Evolutionary conservation across 2,329 filamentous ascomycete species (phyloP), one percentile per base, ranked within the genome.

Genomic region (Claviceps sp.): DNA sequence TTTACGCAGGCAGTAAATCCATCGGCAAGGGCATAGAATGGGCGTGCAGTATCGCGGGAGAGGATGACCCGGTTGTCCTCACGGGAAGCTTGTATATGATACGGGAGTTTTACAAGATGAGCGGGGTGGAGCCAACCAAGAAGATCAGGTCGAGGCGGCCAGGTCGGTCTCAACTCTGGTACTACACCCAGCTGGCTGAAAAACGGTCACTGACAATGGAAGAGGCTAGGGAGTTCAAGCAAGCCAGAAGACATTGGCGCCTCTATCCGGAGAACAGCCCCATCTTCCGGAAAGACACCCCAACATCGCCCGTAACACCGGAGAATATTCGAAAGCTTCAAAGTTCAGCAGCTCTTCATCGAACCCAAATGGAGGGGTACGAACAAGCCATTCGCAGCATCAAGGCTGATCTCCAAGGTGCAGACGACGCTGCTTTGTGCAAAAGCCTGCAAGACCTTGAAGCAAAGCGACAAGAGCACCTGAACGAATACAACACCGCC

Each of bases 71-170:
- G 1, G 54, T 72, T 18, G 62, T 72, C 16, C 61, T 70, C 24
- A 70, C 69, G 0, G 69, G 69, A 9, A 72, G 69, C 54, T 61
- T 72, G 30, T 72, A 72, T 51, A 59, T 71, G 40, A 62, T 70
- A 30, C 62, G 67, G 13, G 66, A 70, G 46, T 54, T 70, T 14
- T 67, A 64, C 53, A 56, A 52, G 9, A 57, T 65, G 16, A 55
- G 63, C 8, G 62, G 63, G 14, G 58, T 70, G 37, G 55, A 59
- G 26, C 62, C 60, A 34, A 58, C 51, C 44, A 57, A 60, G 45
- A 59, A 63, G 50, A 56, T 59, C 34, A 62, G 61, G 41, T 67
- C 61, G 20, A 61, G 61, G 53, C 59, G 61, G 41, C 66, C 67
- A 8, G 66, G 65, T 37, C 59, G 58, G 24, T 51, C 63, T 11